Conservation (phyloP, 495 filamentous ascomycete genomes). For the Daldinia grandis region DNA sequence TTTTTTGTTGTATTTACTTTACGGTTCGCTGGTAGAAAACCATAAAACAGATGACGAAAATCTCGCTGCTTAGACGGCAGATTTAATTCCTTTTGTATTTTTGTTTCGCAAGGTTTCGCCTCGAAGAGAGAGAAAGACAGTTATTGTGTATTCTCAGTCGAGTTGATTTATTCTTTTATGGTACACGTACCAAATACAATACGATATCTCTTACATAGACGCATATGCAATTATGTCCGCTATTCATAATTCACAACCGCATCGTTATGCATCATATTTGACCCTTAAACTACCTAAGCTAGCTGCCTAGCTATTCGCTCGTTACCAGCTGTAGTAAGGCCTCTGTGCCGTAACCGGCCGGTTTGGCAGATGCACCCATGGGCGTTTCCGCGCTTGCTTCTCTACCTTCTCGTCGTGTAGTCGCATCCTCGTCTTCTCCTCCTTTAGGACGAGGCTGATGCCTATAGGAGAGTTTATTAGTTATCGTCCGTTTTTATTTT, state of each 20-base stretch:
- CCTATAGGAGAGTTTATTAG: conserved; percentile 51
- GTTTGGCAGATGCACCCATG: conserved; percentile 88
- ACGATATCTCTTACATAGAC: conserved; percentile 23
- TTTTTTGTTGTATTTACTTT: neutral
- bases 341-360: conserved; percentile 78
- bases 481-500: neutral
- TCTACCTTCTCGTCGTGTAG: conserved; percentile 77
- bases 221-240: neutral
- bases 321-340: conserved; percentile 89
- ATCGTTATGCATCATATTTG: neutral
- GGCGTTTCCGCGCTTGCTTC: conserved; percentile 71
- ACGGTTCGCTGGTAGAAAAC: neutral
- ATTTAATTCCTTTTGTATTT: neutral
- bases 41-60: conserved; percentile 1
- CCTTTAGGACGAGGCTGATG: conserved; percentile 87
- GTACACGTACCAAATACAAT: conserved; percentile 31
- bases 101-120: neutral
- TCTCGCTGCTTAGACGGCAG: neutral
- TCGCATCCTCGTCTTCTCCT: conserved; percentile 86
- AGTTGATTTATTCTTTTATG: conserved; percentile 21
- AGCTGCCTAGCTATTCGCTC: neutral
- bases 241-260: neutral
- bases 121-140: conserved; percentile 6
- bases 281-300: neutral
- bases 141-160: neutral